A percentile compares a stretch with the other conserved stretches of the same genome.
Evolutionary conservation across 2,329 filamentous ascomycete species (phyloP).

Genomic region (Penicillium sp.): DNA sequence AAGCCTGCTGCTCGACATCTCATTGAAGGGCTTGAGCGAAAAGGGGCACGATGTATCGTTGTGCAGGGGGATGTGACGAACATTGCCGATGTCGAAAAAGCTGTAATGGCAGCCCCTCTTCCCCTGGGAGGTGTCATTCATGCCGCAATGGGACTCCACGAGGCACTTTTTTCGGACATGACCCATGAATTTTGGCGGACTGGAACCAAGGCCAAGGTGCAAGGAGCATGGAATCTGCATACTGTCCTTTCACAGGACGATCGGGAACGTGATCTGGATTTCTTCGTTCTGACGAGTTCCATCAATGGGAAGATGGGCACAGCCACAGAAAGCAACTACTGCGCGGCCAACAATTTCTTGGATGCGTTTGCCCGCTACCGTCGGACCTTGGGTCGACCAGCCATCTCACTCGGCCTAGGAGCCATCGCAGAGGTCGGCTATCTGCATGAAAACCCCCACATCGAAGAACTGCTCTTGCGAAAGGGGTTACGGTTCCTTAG

Average conservation of each 20-base stretch:
- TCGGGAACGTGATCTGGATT: not conserved
- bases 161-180: not conserved
- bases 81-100: not conserved
- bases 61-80: not conserved
- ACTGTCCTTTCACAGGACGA: not conserved
- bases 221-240: not conserved
- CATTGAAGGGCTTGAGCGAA: too few species aligned
- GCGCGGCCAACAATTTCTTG: not conserved
- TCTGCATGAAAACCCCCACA: too few species aligned
- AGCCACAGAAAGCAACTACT: not conserved
- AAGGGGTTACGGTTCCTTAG: too few species aligned
- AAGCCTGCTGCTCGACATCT: too few species aligned
- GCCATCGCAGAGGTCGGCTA: too few species aligned
- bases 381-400: not conserved
- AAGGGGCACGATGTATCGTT: not conserved
- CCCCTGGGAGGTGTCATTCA: not conserved
- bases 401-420: not conserved
- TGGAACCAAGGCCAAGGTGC: not conserved
- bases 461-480: too few species aligned
- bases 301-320: not conserved
- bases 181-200: not conserved
- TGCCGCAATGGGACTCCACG: not conserved
- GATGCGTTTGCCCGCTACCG: not conserved
- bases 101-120: too few species aligned
- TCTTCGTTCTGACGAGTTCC: not conserved